phyloP scores from a whole-genome alignment of 2,329 filamentous ascomycete genomes.

The Hirsutella rhossiliensis region DNA sequence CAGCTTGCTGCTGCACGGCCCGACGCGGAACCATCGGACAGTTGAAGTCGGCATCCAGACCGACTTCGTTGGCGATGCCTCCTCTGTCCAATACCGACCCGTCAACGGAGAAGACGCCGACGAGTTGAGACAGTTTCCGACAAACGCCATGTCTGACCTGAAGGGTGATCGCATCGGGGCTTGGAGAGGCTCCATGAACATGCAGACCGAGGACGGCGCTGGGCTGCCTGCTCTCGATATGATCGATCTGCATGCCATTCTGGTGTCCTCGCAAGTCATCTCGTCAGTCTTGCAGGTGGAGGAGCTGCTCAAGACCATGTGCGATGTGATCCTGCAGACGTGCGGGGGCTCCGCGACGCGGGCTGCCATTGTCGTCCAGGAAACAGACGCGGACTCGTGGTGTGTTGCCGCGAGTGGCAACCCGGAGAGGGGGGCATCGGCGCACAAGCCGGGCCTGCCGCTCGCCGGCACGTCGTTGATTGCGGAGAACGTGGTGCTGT shows the following conservation, averaged over 20 bases:
- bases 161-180: slow-evolving; percentile 48
- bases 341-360: slow-evolving; percentile 59
- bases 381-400: slow-evolving; percentile 52
- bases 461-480: slow-evolving; percentile 55
- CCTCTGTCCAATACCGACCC: slow-evolving; percentile 37
- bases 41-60: slow-evolving; percentile 58
- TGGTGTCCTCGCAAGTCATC: slow-evolving; percentile 68
- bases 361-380: slow-evolving; percentile 63
- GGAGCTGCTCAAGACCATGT: slow-evolving; percentile 67
- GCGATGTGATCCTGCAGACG: slow-evolving; percentile 67
- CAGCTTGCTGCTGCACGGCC: slow-evolving; percentile 52
- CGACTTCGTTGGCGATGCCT: slow-evolving; percentile 49
- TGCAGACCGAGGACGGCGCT: slow-evolving; percentile 41
- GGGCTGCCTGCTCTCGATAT: slow-evolving; percentile 68
- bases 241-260: slow-evolving; percentile 68
- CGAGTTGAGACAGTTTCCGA: slow-evolving; percentile 27
- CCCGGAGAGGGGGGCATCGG: slow-evolving; percentile 54
- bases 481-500: slow-evolving; percentile 66
- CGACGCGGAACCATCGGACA: slow-evolving; percentile 43
- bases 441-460: slow-evolving; percentile 53
- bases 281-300: slow-evolving; percentile 69
- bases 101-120: slow-evolving; percentile 32
- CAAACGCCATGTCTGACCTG: slow-evolving; percentile 33
- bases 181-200: slow-evolving; percentile 49
- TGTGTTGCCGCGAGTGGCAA: slow-evolving; percentile 63